Conservation (phyloP, 805 yeast species). For the Teunomyces gatunensis region DNA sequence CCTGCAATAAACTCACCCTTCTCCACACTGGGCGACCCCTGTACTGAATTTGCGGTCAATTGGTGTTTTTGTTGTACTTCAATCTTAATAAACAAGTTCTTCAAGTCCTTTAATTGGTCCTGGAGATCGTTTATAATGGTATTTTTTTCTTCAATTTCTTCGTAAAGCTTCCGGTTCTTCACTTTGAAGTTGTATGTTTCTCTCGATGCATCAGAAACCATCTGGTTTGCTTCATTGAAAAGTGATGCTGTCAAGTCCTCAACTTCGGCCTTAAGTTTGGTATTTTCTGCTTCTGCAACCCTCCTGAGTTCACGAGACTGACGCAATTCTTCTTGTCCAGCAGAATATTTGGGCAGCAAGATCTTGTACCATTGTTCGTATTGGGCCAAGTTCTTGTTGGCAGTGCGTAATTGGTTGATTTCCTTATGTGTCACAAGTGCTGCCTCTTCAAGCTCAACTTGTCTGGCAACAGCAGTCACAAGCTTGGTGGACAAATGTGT, state of each 20-base stretch:
- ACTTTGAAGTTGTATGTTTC: slow-evolving; percentile 59
- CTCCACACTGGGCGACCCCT: slow-evolving; percentile 8
- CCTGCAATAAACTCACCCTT: slow-evolving; percentile 1
- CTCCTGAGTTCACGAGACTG: slow-evolving; percentile 32
- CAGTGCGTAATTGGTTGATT: slow-evolving; percentile 25
- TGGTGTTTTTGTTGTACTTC: slow-evolving; percentile 39
- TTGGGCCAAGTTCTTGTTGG: slow-evolving; percentile 18
- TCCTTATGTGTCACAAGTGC: slow-evolving; percentile 39
- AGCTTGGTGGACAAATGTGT: slow-evolving; percentile 56
- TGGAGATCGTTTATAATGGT: slow-evolving; percentile 60
- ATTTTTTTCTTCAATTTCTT: slow-evolving; percentile 65
- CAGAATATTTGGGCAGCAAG: slow-evolving; percentile 29
- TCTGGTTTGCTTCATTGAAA: slow-evolving; percentile 79
- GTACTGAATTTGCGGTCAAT: not conserved
- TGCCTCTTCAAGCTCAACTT: slow-evolving; percentile 53
- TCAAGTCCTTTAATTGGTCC: slow-evolving; percentile 66
- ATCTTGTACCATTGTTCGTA: slow-evolving; percentile 22
- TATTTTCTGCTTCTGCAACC: slow-evolving; percentile 58
- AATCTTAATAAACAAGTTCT: slow-evolving; percentile 53
- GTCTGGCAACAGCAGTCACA: slow-evolving; percentile 58
- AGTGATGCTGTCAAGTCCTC: slow-evolving; percentile 76
- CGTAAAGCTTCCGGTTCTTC: slow-evolving; percentile 54
- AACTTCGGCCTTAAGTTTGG: slow-evolving; percentile 65
- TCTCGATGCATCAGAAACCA: slow-evolving; percentile 77
- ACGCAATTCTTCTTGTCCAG: slow-evolving; percentile 23